Base-by-base conservation (phyloP, 352 stramenopile genomes). In the Globisporangium orthogonon region DNA sequence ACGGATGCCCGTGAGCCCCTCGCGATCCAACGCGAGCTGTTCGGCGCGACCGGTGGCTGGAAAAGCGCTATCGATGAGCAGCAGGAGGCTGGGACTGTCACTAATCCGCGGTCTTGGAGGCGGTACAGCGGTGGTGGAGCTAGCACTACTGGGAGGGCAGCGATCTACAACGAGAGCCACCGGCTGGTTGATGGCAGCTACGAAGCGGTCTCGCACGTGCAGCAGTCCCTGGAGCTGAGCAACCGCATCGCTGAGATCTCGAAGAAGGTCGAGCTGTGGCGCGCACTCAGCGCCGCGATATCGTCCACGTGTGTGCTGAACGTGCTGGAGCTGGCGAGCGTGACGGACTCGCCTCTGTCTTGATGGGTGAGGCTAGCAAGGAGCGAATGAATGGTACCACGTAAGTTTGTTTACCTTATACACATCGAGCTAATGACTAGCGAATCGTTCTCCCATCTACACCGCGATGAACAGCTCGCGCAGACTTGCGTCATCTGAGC, bases 201-300 rank as follows among this genome's bases (percentile, higher is more conserved):
- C 13, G 46, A 39, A 4, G 54, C 60, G 18, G 41, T 69, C n/a
- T 59, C 62, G 15, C 46, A 48, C 11, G 64, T 78, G 7, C 61
- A 78, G 56, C 65, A 65, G 13, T 50, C 39, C 15, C 60, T 78
- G 43, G 64, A 71, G 39, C 50, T 66, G 40, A 49, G 59, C 18
- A 63, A 71, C 41, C 67, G 58, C n/a, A 37, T 78, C 17, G 52
- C 61, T 2, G 70, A 75, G 43, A 65, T 75, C 54, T 56, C 67
- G 13, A 78, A 78, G 61, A 78, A 75, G 46, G 63, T 67, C 10
- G 70, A 74, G 35, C 58, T 78, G 3, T 78, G 70, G 67, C 67
- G 64, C 15, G 47, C 58, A 18, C 57, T 75, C 7, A 66, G 64
- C 50, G 55, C 52, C 29, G 70, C 70, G 23, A 69, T 73, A 41